These are phyloP conservation scores for Ophiostoma tasmaniense DNA, from an alignment of 2,329 filamentous ascomycete genomes.

Conservation along the genomic window DNA sequence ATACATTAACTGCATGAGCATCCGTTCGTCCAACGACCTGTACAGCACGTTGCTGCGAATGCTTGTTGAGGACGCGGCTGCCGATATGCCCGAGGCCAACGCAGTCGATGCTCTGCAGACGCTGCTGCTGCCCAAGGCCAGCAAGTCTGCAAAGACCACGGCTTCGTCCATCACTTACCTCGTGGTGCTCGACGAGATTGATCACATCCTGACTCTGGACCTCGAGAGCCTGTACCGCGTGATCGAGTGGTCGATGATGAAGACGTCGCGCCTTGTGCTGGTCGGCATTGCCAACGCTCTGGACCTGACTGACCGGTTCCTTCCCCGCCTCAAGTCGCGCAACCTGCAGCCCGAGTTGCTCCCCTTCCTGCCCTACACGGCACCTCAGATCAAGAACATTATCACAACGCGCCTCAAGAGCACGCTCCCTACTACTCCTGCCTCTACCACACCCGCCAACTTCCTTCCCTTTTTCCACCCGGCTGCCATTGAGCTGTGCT, in stretches of 20 bases:
- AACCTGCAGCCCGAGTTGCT: conserved; percentile 85
- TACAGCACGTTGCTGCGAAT: conserved; percentile 72
- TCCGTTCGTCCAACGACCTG: conserved; percentile 79
- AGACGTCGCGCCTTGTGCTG: conserved; percentile 68
- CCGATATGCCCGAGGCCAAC: conserved; percentile 51
- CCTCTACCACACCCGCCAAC: neutral
- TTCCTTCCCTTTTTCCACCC: conserved; percentile 86
- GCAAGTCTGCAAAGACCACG: conserved; percentile 10
- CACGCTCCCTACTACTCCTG: conserved; percentile 30
- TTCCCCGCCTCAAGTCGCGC: conserved; percentile 85
- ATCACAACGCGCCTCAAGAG: conserved; percentile 75
- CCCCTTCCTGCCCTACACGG: conserved; percentile 87
- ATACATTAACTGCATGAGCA: conserved; percentile 95
- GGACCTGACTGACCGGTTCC: conserved; percentile 88
- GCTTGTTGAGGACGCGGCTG: conserved; percentile 26
- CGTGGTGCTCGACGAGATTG: conserved; percentile 91
- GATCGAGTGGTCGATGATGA: conserved; percentile 92
- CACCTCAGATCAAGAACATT: conserved; percentile 76
- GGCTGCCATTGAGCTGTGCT: conserved; percentile 84
- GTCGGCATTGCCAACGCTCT: conserved; percentile 94
- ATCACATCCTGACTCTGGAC: conserved; percentile 83
- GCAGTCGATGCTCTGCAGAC: conserved; percentile 59
- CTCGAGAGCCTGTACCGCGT: conserved; percentile 82
- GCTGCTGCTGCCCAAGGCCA: conserved; percentile 55
- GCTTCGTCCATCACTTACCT: conserved; percentile 53